Percentiles rank a stretch among this genome's conserved stretches.
Evolutionary conservation across 129 eudicot species (phyloP).

Genomic region (Sambucus nigra): DNA sequence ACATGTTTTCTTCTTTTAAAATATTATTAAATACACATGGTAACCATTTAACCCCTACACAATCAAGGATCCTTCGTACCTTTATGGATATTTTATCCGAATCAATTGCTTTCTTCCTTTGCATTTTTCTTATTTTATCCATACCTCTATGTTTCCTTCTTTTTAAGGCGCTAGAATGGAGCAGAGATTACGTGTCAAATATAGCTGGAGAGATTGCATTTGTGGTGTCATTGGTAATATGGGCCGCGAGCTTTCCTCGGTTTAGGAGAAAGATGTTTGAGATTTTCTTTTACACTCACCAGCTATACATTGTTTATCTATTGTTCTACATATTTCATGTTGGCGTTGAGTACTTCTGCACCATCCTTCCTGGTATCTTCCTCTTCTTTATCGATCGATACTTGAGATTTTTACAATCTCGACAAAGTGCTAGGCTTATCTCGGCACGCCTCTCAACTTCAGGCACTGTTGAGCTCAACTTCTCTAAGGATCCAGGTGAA

Average conservation of each 20-base stretch:
- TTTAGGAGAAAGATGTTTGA: conserved; percentile 57
- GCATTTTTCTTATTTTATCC: not conserved
- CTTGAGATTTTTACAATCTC: conserved; percentile 58
- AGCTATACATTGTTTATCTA: conserved; percentile 40
- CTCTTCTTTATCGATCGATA: conserved; percentile 67
- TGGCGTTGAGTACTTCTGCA: conserved; percentile 50
- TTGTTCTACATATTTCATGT: conserved; percentile 60
- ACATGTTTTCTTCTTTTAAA: no score
- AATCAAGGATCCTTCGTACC: no score
- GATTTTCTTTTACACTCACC: conserved; percentile 57
- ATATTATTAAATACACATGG: no score
- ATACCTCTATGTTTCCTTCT: no score
- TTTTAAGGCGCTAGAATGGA: conserved; percentile 50
- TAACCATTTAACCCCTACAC: no score
- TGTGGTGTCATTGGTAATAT: conserved; percentile 27
- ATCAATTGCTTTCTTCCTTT: no score
- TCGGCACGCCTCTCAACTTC: conserved; percentile 48
- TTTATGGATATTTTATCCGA: no score
- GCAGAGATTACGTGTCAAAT: conserved; percentile 41
- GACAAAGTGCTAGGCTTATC: conserved; percentile 25
- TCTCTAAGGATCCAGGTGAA: conserved; percentile 49
- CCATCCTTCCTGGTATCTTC: conserved; percentile 63
- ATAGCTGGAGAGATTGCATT: conserved; percentile 62
- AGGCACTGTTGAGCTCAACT: conserved; percentile 45
- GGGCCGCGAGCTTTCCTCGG: conserved; percentile 46